Conservation (phyloP, 768 basidiomycete species). For the Tremella fuciformis region DNA sequence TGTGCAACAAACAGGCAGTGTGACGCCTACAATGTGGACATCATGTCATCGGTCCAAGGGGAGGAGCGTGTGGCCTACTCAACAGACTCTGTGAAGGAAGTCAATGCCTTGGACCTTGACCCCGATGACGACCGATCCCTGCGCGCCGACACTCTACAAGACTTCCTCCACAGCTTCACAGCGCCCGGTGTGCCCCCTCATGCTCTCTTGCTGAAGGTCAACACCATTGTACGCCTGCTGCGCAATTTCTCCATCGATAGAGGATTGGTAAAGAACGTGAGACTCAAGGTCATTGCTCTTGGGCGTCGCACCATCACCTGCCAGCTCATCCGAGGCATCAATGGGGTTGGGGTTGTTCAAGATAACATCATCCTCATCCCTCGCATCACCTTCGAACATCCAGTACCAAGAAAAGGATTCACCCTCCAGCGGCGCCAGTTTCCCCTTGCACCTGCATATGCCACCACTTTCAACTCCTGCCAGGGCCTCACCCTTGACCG, state of each 20-base stretch:
- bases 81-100: neutral
- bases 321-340: neutral
- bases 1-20: neutral
- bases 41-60: neutral
- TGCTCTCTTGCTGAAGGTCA: neutral
- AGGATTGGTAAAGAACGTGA: neutral
- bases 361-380: neutral
- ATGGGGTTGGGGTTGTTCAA: neutral
- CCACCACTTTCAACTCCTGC: conserved; percentile 1
- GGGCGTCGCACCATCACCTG: neutral
- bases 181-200: neutral
- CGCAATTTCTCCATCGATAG: neutral
- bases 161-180: neutral
- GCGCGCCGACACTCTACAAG: neutral
- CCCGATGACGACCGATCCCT: neutral
- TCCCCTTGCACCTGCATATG: neutral
- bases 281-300: neutral
- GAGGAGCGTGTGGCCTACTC: neutral
- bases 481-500: neutral
- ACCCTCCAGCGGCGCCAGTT: neutral
- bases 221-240: neutral
- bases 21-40: neutral
- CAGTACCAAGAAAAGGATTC: neutral
- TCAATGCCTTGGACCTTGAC: neutral
- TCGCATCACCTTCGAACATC: neutral